These are phyloP conservation scores for Fusarium marasasianum DNA, from an alignment of 2,329 filamentous ascomycete species.

Conservation along the genomic window DNA sequence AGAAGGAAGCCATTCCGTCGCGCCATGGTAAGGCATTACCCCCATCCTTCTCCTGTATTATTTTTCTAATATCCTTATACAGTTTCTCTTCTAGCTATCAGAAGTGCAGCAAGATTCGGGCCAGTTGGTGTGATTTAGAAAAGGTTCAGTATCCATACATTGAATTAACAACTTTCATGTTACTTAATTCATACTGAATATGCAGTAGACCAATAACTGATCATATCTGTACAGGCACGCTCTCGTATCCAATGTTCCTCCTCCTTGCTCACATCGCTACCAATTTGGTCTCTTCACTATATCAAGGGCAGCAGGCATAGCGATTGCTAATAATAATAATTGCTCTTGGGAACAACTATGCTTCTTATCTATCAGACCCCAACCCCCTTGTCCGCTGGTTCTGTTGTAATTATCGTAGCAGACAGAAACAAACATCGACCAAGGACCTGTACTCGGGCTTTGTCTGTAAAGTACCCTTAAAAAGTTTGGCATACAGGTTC, in stretches of 20 bases:
- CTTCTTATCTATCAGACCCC: background rate
- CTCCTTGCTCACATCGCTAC: background rate
- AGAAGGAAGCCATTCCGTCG: background rate
- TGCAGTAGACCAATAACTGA: background rate
- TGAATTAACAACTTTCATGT: background rate
- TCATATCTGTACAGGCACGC: background rate
- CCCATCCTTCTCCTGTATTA: background rate
- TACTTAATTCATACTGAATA: background rate
- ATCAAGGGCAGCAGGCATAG: background rate
- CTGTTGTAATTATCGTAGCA: background rate
- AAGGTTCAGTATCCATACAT: background rate
- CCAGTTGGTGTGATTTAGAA: background rate
- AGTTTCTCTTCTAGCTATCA: background rate
- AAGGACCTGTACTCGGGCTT: background rate
- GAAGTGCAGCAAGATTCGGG: background rate
- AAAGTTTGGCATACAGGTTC: background rate
- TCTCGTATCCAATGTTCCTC: background rate
- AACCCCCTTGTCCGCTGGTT: background rate
- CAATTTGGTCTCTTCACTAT: background rate
- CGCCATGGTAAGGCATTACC: background rate
- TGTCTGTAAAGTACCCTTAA: background rate
- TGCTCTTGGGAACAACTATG: background rate
- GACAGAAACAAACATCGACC: background rate
- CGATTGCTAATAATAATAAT: background rate
- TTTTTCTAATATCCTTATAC: fast-evolving